Evolutionary conservation across 495 filamentous ascomycete genomes (phyloP), one percentile per base, ranked within the genome.

Genomic region (Trichoderma asperelloides): DNA sequence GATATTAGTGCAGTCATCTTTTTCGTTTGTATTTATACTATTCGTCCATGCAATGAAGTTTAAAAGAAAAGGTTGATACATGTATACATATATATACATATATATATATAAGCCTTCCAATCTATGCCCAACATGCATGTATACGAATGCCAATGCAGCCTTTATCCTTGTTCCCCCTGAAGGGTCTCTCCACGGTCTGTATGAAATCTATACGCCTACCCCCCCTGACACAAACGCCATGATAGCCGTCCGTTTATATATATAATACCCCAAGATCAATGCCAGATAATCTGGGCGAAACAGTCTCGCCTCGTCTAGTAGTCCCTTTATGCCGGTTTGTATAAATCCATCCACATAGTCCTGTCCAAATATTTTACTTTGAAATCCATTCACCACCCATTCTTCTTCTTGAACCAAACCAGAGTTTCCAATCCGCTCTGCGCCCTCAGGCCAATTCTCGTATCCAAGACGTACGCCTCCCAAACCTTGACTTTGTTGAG

Each of bases 391-490:
- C 25, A 60, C 80, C 78, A 79, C 0, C 74, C 77, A 69, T 78
- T 78, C 67, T 78, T 78, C 8, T 63, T 65, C 71, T 75, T 85
- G 78, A 88, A 87, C 76, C 89, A 90, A 67, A 79, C 84, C n/a
- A 98, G 75, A 0, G 89, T 95, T 71, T 91, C 88, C 71, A 89
- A 74, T 2, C 86, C 91, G 30, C 92, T 92, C 65, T 90, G 90
- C 63, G 97, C 87, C 70, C 93, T 90, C 75, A 97, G 80, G 30
- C 91, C 91, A 65, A 97, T 86, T 64, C 95, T 84, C 57, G 90
- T 88, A 74, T 98, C 96, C 41, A 98, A 80, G 60, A 95, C 87
- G 73, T 91, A 98, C 16, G 82, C 80, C 70, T 96, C 94, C 91
- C 92, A 97, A 27, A 79, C 85, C 23, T 89, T 86, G 27, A 90